Base-by-base conservation (phyloP, 2,329 filamentous ascomycete genomes). In the Colletotrichum liaoningense region DNA sequence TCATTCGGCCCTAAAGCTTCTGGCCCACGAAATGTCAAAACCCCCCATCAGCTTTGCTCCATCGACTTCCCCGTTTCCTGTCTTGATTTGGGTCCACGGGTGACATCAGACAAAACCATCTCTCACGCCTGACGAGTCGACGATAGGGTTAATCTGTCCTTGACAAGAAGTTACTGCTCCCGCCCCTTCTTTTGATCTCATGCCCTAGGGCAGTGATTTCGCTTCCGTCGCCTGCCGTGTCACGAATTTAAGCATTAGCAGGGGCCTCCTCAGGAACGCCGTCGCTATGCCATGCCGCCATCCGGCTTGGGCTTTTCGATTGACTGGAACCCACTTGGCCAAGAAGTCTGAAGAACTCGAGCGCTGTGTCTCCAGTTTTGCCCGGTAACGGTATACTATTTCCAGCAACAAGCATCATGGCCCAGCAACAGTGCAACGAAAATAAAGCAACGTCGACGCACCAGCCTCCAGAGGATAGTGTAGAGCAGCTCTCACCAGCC, bases 81-180 rank as follows among this genome's bases (percentile, higher is more conserved):
- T 52, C 63, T 67, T 46, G 56, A 57, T 26, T 59, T 38, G 42
- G 24, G 24, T 63, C 54, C 69, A 69, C 59, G 59, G 28, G 59
- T 72, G 59, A 72, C 69, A 72, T 72, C 66, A 72, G 66, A 72
- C 66, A 52, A 72, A 64, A 69, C 69, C 33, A 19, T 24, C n/a
- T 57, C 58, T 72, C 28, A 30, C 65, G 52, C 54, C 60, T 65
- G 35, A 49, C 38, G 65, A 57, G 38, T 42, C 58, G 52, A 63
- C 42, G 42, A 64, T 4, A 33, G 16, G n/a, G 22, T 62, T 12
- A 12, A 42, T 14, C 22, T 26, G 30, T 42, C 35, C n/a, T 14
- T 7, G 30, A 33, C 35, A 46, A 71, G 26, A 55, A 9, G 55
- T 24, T 11, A 22, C 26, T 62, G 30, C 49, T 42, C 14, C 57